A percentile compares a stretch with the other conserved stretches of the same genome.
These are phyloP conservation scores for Fomes fomentarius DNA, from an alignment of 1,284 basidiomycete species.

Conservation along the genomic window DNA sequence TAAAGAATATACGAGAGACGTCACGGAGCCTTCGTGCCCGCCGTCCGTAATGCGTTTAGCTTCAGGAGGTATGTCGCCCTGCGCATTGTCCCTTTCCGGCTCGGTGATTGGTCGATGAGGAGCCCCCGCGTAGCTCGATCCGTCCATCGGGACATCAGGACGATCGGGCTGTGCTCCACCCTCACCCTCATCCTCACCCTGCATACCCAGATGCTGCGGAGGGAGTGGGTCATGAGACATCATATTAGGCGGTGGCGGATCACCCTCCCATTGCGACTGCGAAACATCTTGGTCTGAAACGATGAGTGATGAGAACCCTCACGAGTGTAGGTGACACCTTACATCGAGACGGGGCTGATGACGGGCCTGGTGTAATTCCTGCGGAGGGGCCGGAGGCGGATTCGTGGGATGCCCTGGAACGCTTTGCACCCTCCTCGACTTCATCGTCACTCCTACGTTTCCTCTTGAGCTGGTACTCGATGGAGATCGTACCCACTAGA, in stretches of 20 bases:
- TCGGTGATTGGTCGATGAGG: too few species aligned
- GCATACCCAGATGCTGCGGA: too few species aligned
- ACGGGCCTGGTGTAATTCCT: too few species aligned
- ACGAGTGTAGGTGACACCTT: not conserved
- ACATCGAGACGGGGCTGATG: too few species aligned
- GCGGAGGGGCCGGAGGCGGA: too few species aligned
- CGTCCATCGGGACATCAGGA: not conserved
- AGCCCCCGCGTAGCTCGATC: too few species aligned
- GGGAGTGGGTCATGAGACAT: not conserved
- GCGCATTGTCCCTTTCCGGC: not conserved
- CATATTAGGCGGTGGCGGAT: not conserved
- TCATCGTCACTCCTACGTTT: not conserved
- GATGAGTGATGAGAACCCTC: too few species aligned
- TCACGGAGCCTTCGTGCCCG: conserved; percentile 12
- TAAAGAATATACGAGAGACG: conserved; percentile 24
- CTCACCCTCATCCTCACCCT: too few species aligned
- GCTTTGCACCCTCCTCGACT: not conserved
- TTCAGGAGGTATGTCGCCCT: not conserved
- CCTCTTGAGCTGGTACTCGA: not conserved
- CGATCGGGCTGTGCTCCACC: not conserved
- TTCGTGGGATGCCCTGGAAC: too few species aligned
- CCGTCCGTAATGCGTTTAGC: not conserved
- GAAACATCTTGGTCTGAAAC: too few species aligned
- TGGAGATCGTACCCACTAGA: conserved; percentile 4
- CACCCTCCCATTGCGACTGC: too few species aligned